Evolutionary conservation across 495 filamentous ascomycete species (phyloP).

Genomic region (Rostrohypoxylon terebratum): DNA sequence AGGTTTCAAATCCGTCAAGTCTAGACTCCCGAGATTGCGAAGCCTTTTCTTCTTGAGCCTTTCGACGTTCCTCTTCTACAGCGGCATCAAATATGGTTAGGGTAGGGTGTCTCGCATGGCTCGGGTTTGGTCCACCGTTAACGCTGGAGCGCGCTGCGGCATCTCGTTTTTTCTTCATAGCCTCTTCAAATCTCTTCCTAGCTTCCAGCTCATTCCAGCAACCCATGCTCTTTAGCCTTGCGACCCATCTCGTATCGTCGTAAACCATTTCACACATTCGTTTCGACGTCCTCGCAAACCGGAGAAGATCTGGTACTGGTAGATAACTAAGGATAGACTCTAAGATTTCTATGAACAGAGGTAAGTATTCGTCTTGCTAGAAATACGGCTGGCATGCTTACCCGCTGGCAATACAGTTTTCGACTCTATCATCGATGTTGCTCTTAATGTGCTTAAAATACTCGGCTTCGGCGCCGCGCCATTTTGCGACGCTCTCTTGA

Average conservation of each 20-base stretch:
- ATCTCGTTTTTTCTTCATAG: conserved; percentile 74
- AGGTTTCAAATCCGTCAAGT: conserved; percentile 57
- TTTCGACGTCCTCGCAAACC: conserved; percentile 87
- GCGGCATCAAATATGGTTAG: conserved; percentile 78
- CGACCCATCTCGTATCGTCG: conserved; percentile 96
- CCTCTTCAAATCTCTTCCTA: conserved; percentile 78
- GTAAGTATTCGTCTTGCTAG: conserved; percentile 24
- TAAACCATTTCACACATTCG: conserved; percentile 98
- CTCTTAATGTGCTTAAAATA: conserved; percentile 79
- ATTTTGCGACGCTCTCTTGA: conserved; percentile 68
- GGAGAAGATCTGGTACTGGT: conserved; percentile 82
- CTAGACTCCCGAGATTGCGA: conserved; percentile 35
- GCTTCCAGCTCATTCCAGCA: conserved; percentile 95
- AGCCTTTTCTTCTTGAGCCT: conserved; percentile 35
- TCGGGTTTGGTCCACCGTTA: conserved; percentile 35
- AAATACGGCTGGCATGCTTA: conserved; percentile 52
- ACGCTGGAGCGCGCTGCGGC: conserved; percentile 51
- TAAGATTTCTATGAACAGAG: conserved; percentile 76
- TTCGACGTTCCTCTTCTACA: conserved; percentile 66
- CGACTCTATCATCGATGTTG: conserved; percentile 77
- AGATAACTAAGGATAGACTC: conserved; percentile 89
- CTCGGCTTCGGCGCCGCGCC: conserved; percentile 59
- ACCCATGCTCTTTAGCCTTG: conserved; percentile 82
- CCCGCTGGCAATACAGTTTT: conserved; percentile 84
- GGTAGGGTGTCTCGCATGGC: conserved; percentile 42